Base-by-base conservation (phyloP, 2,329 filamentous ascomycete species). In the Cryphonectria japonica region DNA sequence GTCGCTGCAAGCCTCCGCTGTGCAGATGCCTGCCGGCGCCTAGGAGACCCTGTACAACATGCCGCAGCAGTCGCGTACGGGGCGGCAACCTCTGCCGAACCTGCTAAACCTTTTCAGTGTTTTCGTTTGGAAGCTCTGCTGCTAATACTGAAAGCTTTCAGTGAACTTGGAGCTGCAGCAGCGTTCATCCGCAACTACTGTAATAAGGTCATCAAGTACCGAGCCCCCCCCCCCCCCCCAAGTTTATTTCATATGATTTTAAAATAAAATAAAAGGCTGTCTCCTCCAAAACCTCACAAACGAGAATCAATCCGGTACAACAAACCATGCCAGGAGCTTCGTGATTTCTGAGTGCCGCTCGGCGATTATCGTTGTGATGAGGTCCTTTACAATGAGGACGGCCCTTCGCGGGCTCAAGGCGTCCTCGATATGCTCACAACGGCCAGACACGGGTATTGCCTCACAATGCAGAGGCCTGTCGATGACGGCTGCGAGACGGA, bases 21-120 rank as follows among this genome's bases (percentile, higher is more conserved):
- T 70, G 43, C 57, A 46, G 59, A 39, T 69, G 71, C 71, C 71
- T 72, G 71, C 71, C 71, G 69, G 50, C 16, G 32, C 16, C 41
- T 4, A 64, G 41, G 41, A 16, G 6, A 29, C 29, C 8, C 39
- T 26, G 26, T 19, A 16, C 34, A 7, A 22, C 26, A 26, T 43
- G 41, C 54, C 39, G 39, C 26, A 50, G 57, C 41, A 52, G 57
- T 34, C 7, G 39, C 26, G 34, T n/a, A 16, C 22, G 34, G 62
- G 39, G 41, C 63, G 39, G 54, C 63, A 66, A 54, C 52, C 16
- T 3, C 8, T 46, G 2, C 39, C n/a, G 9, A 39, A n/a, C 19
- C 29, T 22, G 22, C 46, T 50, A 34, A 61, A 22, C 29, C 59
- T 32, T 37, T n/a, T 37, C 29, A 29, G 57, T 37, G n/a, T 34